Conservation (phyloP, 805 yeast species). For the Kazachstania psychrophila region DNA sequence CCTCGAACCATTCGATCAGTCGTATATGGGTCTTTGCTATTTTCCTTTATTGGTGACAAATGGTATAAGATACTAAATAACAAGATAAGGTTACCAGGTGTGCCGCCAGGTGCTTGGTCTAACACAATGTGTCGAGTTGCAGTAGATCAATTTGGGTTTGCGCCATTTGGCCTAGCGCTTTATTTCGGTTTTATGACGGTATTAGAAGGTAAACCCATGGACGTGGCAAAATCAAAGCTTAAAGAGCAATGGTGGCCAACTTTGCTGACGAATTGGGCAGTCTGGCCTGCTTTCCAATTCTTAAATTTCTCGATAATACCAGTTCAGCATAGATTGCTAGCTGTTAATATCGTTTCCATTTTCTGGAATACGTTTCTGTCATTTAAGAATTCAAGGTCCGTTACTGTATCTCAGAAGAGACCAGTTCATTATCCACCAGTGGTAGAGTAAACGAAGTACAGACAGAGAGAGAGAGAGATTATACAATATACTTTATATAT, state of each 20-base stretch:
- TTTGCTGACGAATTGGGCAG: conserved; percentile 62
- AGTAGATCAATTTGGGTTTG: conserved; percentile 65
- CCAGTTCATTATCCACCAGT: conserved; percentile 35
- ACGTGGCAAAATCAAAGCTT: conserved; percentile 36
- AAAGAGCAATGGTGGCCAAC: conserved; percentile 55
- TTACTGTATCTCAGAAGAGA: conserved; percentile 10
- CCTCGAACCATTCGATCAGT: conserved; percentile 54
- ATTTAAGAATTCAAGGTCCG: conserved; percentile 39
- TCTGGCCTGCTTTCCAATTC: conserved; percentile 87
- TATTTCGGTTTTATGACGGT: conserved; percentile 61
- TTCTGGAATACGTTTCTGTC: conserved; percentile 81
- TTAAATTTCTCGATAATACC: conserved; percentile 73
- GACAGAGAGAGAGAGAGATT: neutral
- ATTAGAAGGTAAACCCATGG: conserved; percentile 45
- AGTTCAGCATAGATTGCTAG: conserved; percentile 52
- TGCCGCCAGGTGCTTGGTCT: too few species aligned
- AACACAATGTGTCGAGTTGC: conserved; percentile 45
- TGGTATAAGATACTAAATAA: conserved; percentile 54
- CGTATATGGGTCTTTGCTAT: conserved; percentile 61
- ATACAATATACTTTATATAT: neutral
- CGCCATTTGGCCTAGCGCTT: conserved; percentile 69
- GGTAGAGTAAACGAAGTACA: conserved; percentile 32
- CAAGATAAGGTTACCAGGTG: conserved; percentile 36
- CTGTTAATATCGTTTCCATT: conserved; percentile 63
- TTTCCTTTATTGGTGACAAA: conserved; percentile 64